Evolutionary conservation across 352 stramenopile genomes (phyloP).

Genomic region (Phytophthora melonis): DNA sequence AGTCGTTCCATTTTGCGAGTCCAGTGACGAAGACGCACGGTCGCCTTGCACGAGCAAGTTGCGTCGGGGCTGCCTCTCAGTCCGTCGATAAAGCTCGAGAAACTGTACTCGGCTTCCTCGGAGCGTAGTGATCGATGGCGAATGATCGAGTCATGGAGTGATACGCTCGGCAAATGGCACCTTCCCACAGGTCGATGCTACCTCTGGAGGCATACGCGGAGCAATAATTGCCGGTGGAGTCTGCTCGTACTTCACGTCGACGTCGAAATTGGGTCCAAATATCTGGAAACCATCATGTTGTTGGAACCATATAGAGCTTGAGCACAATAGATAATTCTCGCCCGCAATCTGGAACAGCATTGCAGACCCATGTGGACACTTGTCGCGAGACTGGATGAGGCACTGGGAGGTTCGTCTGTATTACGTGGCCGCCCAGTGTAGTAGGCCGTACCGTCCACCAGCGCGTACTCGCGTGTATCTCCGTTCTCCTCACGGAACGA

Average conservation of each 20-base stretch:
- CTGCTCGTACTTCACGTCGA: constrained; percentile 29
- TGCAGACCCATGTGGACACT: constrained; percentile 11
- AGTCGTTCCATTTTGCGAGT: too few species aligned
- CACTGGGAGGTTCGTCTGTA: too few species aligned
- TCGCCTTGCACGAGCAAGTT: too few species aligned
- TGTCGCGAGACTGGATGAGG: background rate
- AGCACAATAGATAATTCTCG: constrained; percentile 51
- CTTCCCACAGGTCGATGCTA: constrained; percentile 16
- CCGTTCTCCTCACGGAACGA: constrained; percentile 34
- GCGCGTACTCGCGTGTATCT: constrained; percentile 43
- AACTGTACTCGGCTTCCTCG: constrained; percentile 16
- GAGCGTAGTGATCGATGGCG: constrained; percentile 19
- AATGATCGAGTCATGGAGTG: constrained; percentile 9
- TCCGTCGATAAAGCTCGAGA: too few species aligned
- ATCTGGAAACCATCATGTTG: constrained; percentile 26
- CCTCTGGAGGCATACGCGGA: constrained; percentile 4
- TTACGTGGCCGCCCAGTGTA: constrained; percentile 23
- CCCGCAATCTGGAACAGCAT: constrained; percentile 34
- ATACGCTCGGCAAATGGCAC: constrained; percentile 9
- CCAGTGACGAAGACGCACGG: too few species aligned
- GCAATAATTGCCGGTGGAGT: constrained; percentile 6
- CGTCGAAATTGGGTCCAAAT: constrained; percentile 30
- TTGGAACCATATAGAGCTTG: background rate
- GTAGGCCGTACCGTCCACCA: constrained; percentile 46
- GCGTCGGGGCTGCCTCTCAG: too few species aligned